phyloP scores from a whole-genome alignment of 1,284 basidiomycete species.

The Baeospora myosura region DNA sequence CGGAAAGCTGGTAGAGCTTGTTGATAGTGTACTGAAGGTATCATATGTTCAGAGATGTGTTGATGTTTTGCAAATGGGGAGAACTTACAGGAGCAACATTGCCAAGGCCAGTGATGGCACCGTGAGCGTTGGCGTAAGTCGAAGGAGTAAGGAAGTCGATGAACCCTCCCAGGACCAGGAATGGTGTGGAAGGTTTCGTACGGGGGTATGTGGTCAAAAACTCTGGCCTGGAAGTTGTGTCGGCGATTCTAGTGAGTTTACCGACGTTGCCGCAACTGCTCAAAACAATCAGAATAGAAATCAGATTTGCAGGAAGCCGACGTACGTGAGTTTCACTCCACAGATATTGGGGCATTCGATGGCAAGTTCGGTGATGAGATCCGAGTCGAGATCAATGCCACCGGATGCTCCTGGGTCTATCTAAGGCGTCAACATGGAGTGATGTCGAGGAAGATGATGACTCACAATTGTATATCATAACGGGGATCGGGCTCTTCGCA shows the following conservation, averaged over 20 bases:
- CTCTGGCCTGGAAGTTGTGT: slow-evolving; percentile 49
- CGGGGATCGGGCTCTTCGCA: slow-evolving; percentile 73
- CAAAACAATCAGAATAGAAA: slow-evolving; percentile 1
- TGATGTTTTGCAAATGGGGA: slow-evolving; percentile 4
- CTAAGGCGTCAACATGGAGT: slow-evolving; percentile 5
- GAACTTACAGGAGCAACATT: slow-evolving; percentile 67
- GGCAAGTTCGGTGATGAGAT: slow-evolving; percentile 76
- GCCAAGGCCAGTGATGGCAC: slow-evolving; percentile 77
- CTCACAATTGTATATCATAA: slow-evolving; percentile 88
- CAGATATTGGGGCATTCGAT: slow-evolving; percentile 63
- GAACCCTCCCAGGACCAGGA: slow-evolving; percentile 76
- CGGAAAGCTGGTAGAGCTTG: slow-evolving; percentile 58
- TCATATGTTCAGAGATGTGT: slow-evolving; percentile 11
- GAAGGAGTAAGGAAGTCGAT: slow-evolving; percentile 73
- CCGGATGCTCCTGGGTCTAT: slow-evolving; percentile 76
- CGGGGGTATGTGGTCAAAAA: slow-evolving; percentile 60
- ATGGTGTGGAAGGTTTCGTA: slow-evolving; percentile 54
- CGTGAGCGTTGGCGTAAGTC: slow-evolving; percentile 61
- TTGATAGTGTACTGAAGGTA: slow-evolving; percentile 45
- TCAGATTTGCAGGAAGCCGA: slow-evolving; percentile 14
- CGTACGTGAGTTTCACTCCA: slow-evolving; percentile 84
- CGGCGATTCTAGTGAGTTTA: slow-evolving; percentile 79
- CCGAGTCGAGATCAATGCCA: slow-evolving; percentile 82
- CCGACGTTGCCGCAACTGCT: slow-evolving; percentile 82
- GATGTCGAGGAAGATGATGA: slow-evolving; percentile 19